A percentile compares a stretch with the other conserved stretches of the same genome.
Conservation (phyloP, 805 yeast species). For the Suhomyces tanzawaensis region DNA sequence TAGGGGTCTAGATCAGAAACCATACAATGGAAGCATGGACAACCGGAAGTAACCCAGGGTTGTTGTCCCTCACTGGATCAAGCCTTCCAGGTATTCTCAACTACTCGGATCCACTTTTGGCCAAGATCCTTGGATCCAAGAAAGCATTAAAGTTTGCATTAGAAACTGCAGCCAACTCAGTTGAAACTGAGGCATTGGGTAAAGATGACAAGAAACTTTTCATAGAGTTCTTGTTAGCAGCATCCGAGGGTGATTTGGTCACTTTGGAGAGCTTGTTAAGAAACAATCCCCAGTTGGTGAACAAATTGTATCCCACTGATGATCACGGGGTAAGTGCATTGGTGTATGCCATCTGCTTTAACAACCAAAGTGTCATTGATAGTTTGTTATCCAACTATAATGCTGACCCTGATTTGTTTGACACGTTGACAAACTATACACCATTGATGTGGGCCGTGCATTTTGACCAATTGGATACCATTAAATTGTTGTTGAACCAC, state of each 20-base stretch:
- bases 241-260: constrained; percentile 38
- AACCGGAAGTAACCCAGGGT: constrained; percentile 8
- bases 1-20: neutral
- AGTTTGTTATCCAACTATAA: constrained; percentile 38
- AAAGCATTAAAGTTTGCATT: constrained; percentile 16
- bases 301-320: constrained; percentile 19
- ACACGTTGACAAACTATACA: constrained; percentile 49
- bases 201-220: constrained; percentile 7
- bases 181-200: neutral
- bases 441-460: constrained; percentile 88
- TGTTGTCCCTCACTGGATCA: constrained; percentile 7
- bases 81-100: constrained; percentile 10
- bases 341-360: constrained; percentile 55
- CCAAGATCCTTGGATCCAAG: constrained; percentile 26
- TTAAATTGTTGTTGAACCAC: constrained; percentile 53
- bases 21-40: constrained; percentile 25
- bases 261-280: constrained; percentile 27
- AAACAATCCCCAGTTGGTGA: constrained; percentile 20
- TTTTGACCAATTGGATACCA: constrained; percentile 53
- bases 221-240: constrained; percentile 28
- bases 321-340: constrained; percentile 35
- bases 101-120: constrained; percentile 26
- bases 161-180: neutral
- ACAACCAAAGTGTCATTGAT: constrained; percentile 48
- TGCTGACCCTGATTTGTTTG: constrained; percentile 51